A percentile compares a stretch with the other conserved stretches of the same genome.
Conservation (phyloP, 495 filamentous ascomycete genomes). For the Aspergillus ostianus region DNA sequence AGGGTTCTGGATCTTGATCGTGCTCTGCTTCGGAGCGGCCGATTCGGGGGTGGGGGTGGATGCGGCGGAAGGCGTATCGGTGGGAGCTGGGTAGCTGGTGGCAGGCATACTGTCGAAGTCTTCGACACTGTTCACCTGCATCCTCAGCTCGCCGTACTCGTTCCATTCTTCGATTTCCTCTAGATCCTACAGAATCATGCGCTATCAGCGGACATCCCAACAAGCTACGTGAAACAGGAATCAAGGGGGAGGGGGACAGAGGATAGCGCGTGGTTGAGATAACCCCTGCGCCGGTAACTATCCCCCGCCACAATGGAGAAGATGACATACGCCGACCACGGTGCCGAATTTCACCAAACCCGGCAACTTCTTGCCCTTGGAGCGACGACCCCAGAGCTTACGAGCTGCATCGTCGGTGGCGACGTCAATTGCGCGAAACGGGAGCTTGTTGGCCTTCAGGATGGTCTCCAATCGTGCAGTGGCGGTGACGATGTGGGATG, state of each 20-base stretch:
- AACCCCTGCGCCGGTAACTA: not conserved
- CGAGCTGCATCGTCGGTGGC: conserved; percentile 89
- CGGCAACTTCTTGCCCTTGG: conserved; percentile 78
- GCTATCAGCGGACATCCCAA: not conserved
- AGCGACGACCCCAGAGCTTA: conserved; percentile 84
- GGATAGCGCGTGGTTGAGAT: not conserved
- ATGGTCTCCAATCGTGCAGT: conserved; percentile 95
- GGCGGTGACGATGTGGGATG: conserved; percentile 95
- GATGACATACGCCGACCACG: conserved; percentile 74
- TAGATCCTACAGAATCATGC: conserved; percentile 62
- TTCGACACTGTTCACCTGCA: conserved; percentile 60
- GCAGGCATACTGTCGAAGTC: conserved; percentile 36
- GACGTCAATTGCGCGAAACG: conserved; percentile 88
- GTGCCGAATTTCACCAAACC: conserved; percentile 84
- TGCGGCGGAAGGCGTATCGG: conserved; percentile 32
- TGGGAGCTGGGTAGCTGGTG: conserved; percentile 41
- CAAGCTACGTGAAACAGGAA: not conserved
- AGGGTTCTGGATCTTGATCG: conserved; percentile 46
- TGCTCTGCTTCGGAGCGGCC: conserved; percentile 35
- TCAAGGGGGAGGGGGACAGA: conserved; percentile 3
- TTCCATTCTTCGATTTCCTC: conserved; percentile 98
- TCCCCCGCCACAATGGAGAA: not conserved
- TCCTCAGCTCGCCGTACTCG: conserved; percentile 92
- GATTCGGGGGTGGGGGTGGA: conserved; percentile 36
- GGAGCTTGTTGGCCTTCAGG: conserved; percentile 89